Evolutionary conservation across 2,329 filamentous ascomycete genomes (phyloP).

Genomic region (Alternaria sp.): DNA sequence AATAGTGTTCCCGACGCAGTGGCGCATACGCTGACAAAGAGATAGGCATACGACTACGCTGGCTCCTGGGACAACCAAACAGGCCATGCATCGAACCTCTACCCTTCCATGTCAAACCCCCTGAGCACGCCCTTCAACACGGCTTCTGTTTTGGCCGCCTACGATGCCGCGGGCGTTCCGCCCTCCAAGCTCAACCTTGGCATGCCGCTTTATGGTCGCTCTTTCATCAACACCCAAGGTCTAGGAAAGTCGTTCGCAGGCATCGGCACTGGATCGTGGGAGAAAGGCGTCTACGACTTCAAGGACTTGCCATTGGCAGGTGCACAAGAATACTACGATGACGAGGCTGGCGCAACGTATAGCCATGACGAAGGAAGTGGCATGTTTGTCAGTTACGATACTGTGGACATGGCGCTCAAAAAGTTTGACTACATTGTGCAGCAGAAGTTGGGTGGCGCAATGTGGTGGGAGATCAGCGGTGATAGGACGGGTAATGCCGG

Average conservation of each 20-base stretch:
- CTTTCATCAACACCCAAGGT: constrained; percentile 81
- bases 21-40: background rate
- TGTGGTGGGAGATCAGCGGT: constrained; percentile 94
- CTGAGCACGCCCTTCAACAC: constrained; percentile 80
- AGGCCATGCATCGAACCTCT: constrained; percentile 85
- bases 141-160: constrained; percentile 73
- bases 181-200: constrained; percentile 82
- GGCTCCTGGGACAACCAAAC: constrained; percentile 78
- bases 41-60: constrained; percentile 62
- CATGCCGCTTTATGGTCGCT: constrained; percentile 90
- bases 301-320: constrained; percentile 79
- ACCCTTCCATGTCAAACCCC: constrained; percentile 65
- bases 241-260: constrained; percentile 74
- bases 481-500: constrained; percentile 73
- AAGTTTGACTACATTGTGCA: constrained; percentile 78
- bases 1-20: background rate
- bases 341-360: constrained; percentile 73
- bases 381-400: constrained; percentile 81
- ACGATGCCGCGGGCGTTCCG: constrained; percentile 68
- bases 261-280: constrained; percentile 82
- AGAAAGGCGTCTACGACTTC: constrained; percentile 81
- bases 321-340: constrained; percentile 70
- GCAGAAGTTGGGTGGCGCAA: constrained; percentile 79
- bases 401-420: constrained; percentile 67
- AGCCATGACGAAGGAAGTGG: constrained; percentile 72